A percentile compares a stretch with the other conserved stretches of the same genome.
phyloP scores from a whole-genome alignment of 176 grass and related monocot species.

The Aechmea fasciata region DNA sequence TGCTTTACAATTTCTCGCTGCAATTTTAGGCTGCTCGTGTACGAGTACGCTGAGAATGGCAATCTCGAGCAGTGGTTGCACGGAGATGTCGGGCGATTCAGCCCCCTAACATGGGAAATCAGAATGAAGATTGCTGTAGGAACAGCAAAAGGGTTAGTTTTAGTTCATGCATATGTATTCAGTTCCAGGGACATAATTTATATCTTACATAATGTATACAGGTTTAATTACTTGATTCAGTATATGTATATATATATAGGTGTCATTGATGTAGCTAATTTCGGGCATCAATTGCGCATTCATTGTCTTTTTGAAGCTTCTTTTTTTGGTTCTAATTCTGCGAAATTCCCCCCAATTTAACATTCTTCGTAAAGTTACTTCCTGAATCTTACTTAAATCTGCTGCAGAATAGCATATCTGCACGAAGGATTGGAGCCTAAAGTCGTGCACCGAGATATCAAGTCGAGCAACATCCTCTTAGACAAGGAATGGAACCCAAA shows the following conservation, averaged over 20 bases:
- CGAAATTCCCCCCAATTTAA: too few relatives aligned
- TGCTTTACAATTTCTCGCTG: neutral
- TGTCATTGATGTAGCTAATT: too few relatives aligned
- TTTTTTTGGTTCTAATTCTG: too few relatives aligned
- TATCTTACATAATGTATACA: too few relatives aligned
- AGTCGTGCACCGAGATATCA: conserved; percentile 95
- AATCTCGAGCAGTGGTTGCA: conserved; percentile 99
- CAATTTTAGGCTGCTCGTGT: conserved; percentile 82
- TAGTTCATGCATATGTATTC: neutral
- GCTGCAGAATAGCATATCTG: conserved; percentile 72
- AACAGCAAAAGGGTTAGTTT: conserved; percentile 91
- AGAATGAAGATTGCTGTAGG: conserved; percentile 80
- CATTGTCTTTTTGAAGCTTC: too few relatives aligned
- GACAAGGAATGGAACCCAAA: conserved; percentile 82
- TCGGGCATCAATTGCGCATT: too few relatives aligned
- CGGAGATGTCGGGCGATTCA: conserved; percentile 48
- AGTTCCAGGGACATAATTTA: too few relatives aligned
- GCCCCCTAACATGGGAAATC: conserved; percentile 87
- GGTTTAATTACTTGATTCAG: too few relatives aligned
- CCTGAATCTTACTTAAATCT: neutral
- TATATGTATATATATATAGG: too few relatives aligned
- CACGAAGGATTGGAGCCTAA: conserved; percentile 95
- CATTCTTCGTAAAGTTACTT: too few relatives aligned
- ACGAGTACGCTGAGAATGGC: conserved; percentile 97
- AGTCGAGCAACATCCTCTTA: conserved; percentile 96